These are phyloP conservation scores for Incumbomyces delicatus DNA, from an alignment of 2,329 filamentous ascomycete species.

Conservation along the genomic window DNA sequence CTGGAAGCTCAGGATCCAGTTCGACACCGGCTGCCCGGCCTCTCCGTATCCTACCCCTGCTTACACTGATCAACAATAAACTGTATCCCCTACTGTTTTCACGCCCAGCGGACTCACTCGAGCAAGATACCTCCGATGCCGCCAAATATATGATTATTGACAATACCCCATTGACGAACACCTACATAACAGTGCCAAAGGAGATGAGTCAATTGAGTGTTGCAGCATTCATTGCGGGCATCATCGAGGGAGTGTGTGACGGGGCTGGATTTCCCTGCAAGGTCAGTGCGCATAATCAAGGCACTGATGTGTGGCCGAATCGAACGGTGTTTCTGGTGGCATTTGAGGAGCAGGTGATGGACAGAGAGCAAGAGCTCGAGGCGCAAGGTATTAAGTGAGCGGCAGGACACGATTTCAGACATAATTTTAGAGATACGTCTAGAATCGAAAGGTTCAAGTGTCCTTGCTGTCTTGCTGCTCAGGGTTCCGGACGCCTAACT, in stretches of 20 bases:
- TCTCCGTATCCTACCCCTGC: conserved; percentile 76
- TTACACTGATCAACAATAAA: conserved; percentile 89
- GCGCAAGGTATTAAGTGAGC: conserved; percentile 43
- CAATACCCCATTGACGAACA: conserved; percentile 93
- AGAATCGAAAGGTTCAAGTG: not conserved
- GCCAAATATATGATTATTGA: conserved; percentile 99
- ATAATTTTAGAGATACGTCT: not conserved
- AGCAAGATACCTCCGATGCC: conserved; percentile 75
- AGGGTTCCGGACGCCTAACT: no score
- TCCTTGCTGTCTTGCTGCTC: no score
- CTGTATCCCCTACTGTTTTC: conserved; percentile 89
- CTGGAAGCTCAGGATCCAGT: conserved; percentile 68
- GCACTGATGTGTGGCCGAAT: conserved; percentile 79
- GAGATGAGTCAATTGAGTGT: conserved; percentile 97
- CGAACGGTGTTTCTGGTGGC: conserved; percentile 94
- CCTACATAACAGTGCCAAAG: conserved; percentile 82
- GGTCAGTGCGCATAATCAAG: conserved; percentile 74
- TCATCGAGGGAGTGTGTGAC: conserved; percentile 92
- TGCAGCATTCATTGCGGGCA: conserved; percentile 86
- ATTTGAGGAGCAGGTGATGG: conserved; percentile 82
- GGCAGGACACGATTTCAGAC: not conserved
- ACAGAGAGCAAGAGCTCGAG: conserved; percentile 74
- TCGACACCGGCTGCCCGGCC: conserved; percentile 60
- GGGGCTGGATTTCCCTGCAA: conserved; percentile 80
- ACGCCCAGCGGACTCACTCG: conserved; percentile 81